phyloP scores from a whole-genome alignment of 768 basidiomycete genomes.

The Podaxis carcinomalis region DNA sequence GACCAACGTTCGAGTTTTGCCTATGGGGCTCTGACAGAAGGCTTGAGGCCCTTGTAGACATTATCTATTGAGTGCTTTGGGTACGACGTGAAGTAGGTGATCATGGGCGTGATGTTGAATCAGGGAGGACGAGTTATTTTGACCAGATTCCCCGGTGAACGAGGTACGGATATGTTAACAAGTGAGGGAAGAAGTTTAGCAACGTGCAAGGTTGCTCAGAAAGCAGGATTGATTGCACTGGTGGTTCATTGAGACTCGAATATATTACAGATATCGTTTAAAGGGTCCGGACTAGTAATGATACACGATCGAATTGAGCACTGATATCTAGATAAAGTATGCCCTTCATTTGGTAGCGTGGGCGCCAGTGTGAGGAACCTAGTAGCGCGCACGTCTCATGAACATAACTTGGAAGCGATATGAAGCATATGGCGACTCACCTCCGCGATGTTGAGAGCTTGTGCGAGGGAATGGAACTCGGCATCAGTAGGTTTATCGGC shows the following conservation, averaged over 20 bases:
- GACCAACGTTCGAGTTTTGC: too few species aligned
- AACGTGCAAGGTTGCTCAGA: too few species aligned
- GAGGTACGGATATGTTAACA: too few species aligned
- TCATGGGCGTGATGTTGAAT: too few species aligned
- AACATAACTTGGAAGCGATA: background rate
- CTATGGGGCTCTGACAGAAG: too few species aligned
- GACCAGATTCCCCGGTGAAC: too few species aligned
- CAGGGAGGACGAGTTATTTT: too few species aligned
- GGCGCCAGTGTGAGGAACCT: slow-evolving; percentile 26
- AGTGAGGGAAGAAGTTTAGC: too few species aligned
- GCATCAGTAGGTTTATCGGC: slow-evolving; percentile 32
- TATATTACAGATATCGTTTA: background rate
- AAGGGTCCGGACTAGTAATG: background rate
- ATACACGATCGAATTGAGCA: background rate
- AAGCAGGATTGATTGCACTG: too few species aligned
- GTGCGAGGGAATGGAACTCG: slow-evolving; percentile 49
- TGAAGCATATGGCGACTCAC: slow-evolving; percentile 19
- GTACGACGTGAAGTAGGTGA: too few species aligned
- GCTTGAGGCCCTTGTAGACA: too few species aligned
- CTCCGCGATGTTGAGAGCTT: slow-evolving; percentile 34
- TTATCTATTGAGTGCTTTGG: too few species aligned
- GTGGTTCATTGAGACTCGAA: background rate
- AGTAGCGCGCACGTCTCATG: background rate
- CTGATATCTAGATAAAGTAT: background rate
- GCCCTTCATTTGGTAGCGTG: slow-evolving; percentile 18